These are phyloP conservation scores for Zygoascus bituminiphila DNA, from an alignment of 805 yeast genomes.

Conservation along the genomic window DNA sequence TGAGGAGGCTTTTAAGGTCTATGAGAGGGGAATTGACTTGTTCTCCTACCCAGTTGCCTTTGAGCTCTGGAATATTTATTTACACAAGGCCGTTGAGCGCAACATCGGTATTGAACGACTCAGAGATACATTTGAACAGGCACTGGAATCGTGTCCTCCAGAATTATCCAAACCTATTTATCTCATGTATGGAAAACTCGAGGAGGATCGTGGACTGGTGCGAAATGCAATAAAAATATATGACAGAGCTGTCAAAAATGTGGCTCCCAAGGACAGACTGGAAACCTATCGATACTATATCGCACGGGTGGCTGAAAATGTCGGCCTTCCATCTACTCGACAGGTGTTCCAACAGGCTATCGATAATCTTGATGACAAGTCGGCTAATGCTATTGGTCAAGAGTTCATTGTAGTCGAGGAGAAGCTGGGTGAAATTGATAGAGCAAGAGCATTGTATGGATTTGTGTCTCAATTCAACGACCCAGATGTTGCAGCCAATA, in stretches of 20 bases:
- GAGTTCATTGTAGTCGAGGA: slow-evolving; percentile 54
- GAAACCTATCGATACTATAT: slow-evolving; percentile 40
- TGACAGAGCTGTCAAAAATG: slow-evolving; percentile 33
- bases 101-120: slow-evolving; percentile 41
- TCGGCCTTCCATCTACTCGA: slow-evolving; percentile 39
- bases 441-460: slow-evolving; percentile 57
- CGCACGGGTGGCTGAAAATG: slow-evolving; percentile 32
- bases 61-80: slow-evolving; percentile 66
- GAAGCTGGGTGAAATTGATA: slow-evolving; percentile 39
- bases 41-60: slow-evolving; percentile 55
- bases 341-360: slow-evolving; percentile 47
- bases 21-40: slow-evolving; percentile 56
- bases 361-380: slow-evolving; percentile 36
- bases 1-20: slow-evolving; percentile 49
- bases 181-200: slow-evolving; percentile 53
- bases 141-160: slow-evolving; percentile 45
- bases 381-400: slow-evolving; percentile 37
- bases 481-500: slow-evolving; percentile 22
- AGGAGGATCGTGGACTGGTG: slow-evolving; percentile 45
- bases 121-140: slow-evolving; percentile 67
- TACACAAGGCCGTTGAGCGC: slow-evolving; percentile 41
- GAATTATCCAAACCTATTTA: slow-evolving; percentile 42
- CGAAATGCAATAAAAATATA: slow-evolving; percentile 44
- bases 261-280: slow-evolving; percentile 25
- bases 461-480: slow-evolving; percentile 42